Evolutionary conservation across 2,329 filamentous ascomycete species (phyloP), one percentile per base, ranked within the genome.

Genomic region (Xylariomycetidae sp.): DNA sequence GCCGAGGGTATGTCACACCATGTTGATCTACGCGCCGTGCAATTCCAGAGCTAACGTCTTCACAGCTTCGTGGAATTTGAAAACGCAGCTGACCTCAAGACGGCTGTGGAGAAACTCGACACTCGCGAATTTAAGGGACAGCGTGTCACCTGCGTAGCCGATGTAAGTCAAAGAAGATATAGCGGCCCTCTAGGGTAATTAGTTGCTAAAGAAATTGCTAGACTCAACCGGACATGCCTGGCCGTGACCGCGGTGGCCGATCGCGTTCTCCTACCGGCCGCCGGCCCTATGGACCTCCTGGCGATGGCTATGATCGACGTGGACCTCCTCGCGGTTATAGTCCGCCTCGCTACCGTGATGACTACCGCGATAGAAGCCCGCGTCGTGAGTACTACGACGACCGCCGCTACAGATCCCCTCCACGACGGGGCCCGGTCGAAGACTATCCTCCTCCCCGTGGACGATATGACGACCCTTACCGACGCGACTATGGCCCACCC

Each of bases 21-120:
- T 7, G 13, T 23, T n/a, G 12, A 4, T 41, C 30, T 40, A 25
- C 18, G 14, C 15, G 26, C n/a, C 10, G 6, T 16, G 12, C 6
- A 11, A 5, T 19, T n/a, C 18, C 30, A 9, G 26, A 28, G 31
- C 45, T 44, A 26, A 44, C 37, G 25, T 33, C 28, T 27, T 34
- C 11, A 37, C 57, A 96, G 90, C 55, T 97, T 96, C 61, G 90
- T 98, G 58, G 92, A 98, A 61, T 98, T 96, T 56, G 92, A 98
- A 67, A 94, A 88, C 42, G 85, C 85, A 38, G 82, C 80, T 48
- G 92, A 98, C 56, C 70, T 98, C 39, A 88, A 86, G 59, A 83
- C 82, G 40, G 92, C 92, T 34, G 87, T 97, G 37, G 88, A 96
- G 62, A 96, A 96, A 66, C 84, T 98, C 44, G 88, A 97, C 61